phyloP scores from a whole-genome alignment of 345 rosid species.

The Eucalyptus paniculata region DNA sequence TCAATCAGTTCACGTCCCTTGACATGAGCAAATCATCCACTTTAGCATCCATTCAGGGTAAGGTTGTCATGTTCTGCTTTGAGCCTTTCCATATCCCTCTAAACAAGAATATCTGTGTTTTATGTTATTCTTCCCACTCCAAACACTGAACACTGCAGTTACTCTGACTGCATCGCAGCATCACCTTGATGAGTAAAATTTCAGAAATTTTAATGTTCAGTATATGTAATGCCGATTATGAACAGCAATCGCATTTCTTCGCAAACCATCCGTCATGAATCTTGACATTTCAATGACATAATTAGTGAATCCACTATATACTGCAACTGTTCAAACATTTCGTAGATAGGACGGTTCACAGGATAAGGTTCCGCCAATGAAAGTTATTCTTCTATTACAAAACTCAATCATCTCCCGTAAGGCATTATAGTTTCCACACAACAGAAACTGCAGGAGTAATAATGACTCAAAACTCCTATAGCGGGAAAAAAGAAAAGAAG shows the following conservation, averaged over 20 bases:
- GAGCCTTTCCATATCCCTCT: background rate
- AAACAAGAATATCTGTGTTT: background rate
- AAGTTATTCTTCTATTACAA: background rate
- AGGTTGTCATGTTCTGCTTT: background rate
- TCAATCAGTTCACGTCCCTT: background rate
- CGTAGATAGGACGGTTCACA: background rate
- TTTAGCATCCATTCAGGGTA: background rate
- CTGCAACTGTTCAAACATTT: background rate
- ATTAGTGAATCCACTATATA: background rate
- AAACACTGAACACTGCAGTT: background rate
- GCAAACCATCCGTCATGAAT: background rate
- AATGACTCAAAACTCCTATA: background rate
- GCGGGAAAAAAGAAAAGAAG: background rate
- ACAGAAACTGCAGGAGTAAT: background rate
- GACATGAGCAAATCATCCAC: background rate
- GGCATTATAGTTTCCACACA: background rate
- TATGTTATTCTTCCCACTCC: background rate
- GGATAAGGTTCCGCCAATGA: background rate
- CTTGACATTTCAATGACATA: background rate
- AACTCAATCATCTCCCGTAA: background rate
- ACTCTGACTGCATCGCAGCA: background rate
- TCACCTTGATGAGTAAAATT: background rate
- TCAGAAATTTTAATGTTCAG: background rate
- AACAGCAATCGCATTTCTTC: background rate
- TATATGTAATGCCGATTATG: background rate